phyloP scores from a whole-genome alignment of 2,329 filamentous ascomycete genomes.

The Hymenoscyphus scutula region DNA sequence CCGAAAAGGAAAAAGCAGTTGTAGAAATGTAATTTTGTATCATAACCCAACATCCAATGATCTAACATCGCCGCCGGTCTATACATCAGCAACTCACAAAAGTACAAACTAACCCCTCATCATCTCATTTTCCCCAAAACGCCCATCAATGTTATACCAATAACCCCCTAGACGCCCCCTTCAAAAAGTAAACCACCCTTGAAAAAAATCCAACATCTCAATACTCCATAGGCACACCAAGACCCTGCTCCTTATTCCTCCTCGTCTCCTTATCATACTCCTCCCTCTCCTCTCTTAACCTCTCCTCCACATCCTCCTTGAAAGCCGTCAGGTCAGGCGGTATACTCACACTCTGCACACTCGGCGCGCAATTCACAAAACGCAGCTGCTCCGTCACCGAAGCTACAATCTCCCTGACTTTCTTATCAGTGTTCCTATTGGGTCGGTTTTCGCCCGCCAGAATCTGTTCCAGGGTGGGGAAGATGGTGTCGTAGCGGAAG shows the following conservation, averaged over 20 bases:
- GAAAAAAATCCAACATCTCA: conserved; percentile 11
- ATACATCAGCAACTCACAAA: not conserved
- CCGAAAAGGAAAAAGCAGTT: no score
- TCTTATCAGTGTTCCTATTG: conserved; percentile 77
- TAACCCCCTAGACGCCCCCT: not conserved
- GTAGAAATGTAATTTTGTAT: not conserved
- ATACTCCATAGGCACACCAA: conserved; percentile 56
- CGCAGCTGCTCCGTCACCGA: conserved; percentile 81
- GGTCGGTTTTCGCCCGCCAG: conserved; percentile 57
- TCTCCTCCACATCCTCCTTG: conserved; percentile 66
- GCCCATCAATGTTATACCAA: not conserved
- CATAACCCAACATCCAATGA: not conserved
- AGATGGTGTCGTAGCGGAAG: conserved; percentile 83
- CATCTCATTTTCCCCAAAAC: not conserved
- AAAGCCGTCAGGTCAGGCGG: conserved; percentile 71
- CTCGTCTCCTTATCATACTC: conserved; percentile 55
- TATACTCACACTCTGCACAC: conserved; percentile 79
- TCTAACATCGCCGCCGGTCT: not conserved
- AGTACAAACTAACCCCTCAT: no score
- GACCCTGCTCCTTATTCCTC: conserved; percentile 53
- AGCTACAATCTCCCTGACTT: conserved; percentile 71
- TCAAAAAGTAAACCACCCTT: not conserved
- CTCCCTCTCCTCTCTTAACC: conserved; percentile 62
- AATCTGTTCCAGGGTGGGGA: conserved; percentile 77
- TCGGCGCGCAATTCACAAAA: conserved; percentile 81